A percentile compares a stretch with the other conserved stretches of the same genome.
phyloP scores from a whole-genome alignment of 2,329 filamentous ascomycete species.

The Tolypocladium ovalisporum region DNA sequence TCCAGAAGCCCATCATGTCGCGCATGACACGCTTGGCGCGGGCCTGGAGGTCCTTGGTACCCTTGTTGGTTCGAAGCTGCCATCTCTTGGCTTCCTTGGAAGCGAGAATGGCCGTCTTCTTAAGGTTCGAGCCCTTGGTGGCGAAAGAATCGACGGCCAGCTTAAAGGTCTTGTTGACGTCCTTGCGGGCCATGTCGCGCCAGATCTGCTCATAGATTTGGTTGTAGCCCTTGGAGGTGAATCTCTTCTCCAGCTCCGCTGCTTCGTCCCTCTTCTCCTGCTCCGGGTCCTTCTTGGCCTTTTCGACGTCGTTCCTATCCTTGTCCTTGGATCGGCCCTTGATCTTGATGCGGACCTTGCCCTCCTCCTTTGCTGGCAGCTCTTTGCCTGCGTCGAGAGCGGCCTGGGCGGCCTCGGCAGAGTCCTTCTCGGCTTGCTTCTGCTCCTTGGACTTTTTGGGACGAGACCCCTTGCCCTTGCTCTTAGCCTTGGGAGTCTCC shows the following conservation, averaged over 20 bases:
- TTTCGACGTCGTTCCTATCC: slow-evolving; percentile 30
- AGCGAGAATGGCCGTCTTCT: slow-evolving; percentile 92
- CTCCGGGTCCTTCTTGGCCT: slow-evolving; percentile 30
- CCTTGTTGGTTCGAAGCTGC: slow-evolving; percentile 97
- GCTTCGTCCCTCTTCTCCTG: slow-evolving; percentile 41
- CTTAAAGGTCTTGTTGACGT: slow-evolving; percentile 85
- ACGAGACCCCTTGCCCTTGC: slow-evolving; percentile 50
- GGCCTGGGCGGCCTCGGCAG: slow-evolving; percentile 78
- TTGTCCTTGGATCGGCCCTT: slow-evolving; percentile 39
- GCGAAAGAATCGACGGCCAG: slow-evolving; percentile 77
- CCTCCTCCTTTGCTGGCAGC: slow-evolving; percentile 45
- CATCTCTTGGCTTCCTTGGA: slow-evolving; percentile 96
- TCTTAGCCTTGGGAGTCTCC: slow-evolving; percentile 39
- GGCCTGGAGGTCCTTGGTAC: slow-evolving; percentile 93
- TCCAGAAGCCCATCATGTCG: slow-evolving; percentile 99
- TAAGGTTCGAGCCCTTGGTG: slow-evolving; percentile 87
- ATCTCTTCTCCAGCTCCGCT: slow-evolving; percentile 50
- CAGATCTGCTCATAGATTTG: slow-evolving; percentile 97
- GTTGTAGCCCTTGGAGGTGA: slow-evolving; percentile 86
- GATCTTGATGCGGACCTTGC: slow-evolving; percentile 53
- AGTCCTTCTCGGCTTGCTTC: slow-evolving; percentile 70
- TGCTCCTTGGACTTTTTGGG: slow-evolving; percentile 87
- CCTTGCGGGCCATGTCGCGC: slow-evolving; percentile 87
- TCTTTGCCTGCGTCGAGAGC: slow-evolving; percentile 72
- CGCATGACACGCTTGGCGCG: slow-evolving; percentile 96